These are phyloP conservation scores for Trypanosoma caninum DNA, from an alignment of 208 protist species.

Conservation along the genomic window DNA sequence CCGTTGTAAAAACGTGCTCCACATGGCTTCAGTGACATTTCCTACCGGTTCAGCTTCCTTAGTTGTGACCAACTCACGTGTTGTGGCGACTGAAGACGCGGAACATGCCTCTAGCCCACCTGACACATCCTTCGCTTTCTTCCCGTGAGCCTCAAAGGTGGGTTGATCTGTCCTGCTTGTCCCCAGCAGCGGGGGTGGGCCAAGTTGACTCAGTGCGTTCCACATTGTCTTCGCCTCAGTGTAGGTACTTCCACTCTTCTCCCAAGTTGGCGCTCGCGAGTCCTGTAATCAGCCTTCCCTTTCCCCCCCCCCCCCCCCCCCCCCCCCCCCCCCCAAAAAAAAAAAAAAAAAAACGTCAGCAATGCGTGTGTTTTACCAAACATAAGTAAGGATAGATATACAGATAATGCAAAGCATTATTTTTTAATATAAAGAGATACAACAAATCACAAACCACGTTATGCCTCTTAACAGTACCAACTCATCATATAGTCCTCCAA, in stretches of 20 bases:
- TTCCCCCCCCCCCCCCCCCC: too few species aligned
- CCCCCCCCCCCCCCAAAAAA: not conserved
- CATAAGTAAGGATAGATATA: too few species aligned
- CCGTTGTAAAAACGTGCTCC: slow-evolving; percentile 11
- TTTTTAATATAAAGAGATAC: not conserved
- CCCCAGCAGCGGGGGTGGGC: not conserved
- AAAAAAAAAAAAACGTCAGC: not conserved
- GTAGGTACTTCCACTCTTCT: not conserved
- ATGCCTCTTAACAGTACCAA: too few species aligned
- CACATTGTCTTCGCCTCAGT: slow-evolving; percentile 14
- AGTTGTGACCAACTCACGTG: not conserved
- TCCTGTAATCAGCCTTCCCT: too few species aligned
- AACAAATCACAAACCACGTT: slow-evolving; percentile 17
- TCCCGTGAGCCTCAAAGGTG: not conserved
- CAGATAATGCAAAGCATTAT: too few species aligned
- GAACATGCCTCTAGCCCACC: not conserved
- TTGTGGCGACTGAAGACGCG: not conserved
- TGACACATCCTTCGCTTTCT: not conserved
- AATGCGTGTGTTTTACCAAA: too few species aligned
- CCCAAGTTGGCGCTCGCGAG: not conserved
- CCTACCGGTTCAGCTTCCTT: not conserved
- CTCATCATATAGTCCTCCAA: too few species aligned
- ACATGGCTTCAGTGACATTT: not conserved
- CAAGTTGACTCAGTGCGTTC: slow-evolving; percentile 18
- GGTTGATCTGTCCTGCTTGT: not conserved